phyloP scores from a whole-genome alignment of 2,329 filamentous ascomycete genomes.

The Ophiostoma perfectum region DNA sequence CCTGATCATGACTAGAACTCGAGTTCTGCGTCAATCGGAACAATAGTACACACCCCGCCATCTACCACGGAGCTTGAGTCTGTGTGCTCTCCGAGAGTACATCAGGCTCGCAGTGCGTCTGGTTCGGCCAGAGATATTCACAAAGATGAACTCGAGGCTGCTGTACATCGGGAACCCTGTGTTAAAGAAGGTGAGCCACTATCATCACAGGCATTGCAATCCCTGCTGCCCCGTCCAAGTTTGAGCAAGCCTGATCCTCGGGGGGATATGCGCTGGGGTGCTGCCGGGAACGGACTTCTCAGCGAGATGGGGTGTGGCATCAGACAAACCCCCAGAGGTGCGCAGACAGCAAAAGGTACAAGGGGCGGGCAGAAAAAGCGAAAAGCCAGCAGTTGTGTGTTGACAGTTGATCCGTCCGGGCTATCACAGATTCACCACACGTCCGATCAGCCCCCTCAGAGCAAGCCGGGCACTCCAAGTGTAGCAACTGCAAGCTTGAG shows the following conservation, averaged over 20 bases:
- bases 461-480: not conserved
- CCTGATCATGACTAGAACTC: not conserved
- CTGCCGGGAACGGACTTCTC: not conserved
- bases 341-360: not conserved
- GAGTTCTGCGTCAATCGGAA: conserved; percentile 33
- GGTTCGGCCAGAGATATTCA: not conserved
- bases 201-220: not conserved
- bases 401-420: not conserved
- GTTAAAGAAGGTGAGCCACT: not conserved
- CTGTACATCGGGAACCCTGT: not conserved
- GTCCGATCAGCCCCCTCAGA: not conserved
- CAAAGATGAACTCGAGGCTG: not conserved
- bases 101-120: not conserved
- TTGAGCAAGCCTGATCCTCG: conserved; percentile 17
- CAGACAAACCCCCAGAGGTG: no score
- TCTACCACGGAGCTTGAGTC: not conserved
- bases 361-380: not conserved
- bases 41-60: conserved; percentile 37
- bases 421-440: not conserved
- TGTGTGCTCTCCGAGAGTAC: not conserved
- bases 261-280: conserved; percentile 11
- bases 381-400: not conserved
- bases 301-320: not conserved
- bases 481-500: no score
- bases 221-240: conserved; percentile 14